Base-by-base conservation (phyloP, 305 asterid species). In the Fraxinus dipetala region DNA sequence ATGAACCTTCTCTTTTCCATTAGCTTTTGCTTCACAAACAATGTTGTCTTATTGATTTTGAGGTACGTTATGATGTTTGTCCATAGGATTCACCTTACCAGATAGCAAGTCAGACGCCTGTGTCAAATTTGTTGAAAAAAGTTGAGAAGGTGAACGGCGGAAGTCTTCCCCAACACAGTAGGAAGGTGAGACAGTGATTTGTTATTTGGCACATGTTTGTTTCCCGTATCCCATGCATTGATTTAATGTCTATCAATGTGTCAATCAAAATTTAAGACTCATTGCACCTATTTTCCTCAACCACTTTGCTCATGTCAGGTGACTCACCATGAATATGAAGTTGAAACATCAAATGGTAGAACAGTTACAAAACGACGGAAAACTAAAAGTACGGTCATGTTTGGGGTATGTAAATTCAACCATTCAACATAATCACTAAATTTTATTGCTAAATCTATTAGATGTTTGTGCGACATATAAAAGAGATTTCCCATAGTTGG, bases 321-420 rank as follows among this genome's bases (percentile, higher is more conserved):
- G 83, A 94, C 97, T 73, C 98, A 84, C 88, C 97, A 83, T 75
- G 99, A 94, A 89, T 96, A 94, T 86, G 97, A 96, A 88, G 93
- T 96, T 78, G 98, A 96, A 91, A 96, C 98, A 72, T 89, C 94
- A 81, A 90, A 92, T 88, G 97, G 98, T 76, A 88, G 96, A 91
- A 93, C 94, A 82, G 91, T 95, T 80, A 96, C 98, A 30, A 96
- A 94, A 89, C 89, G 96, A 69, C 90, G 92, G 79, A 94, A 90
- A 86, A 94, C 98, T 72, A 93, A 87, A 86, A 94, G 97, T 48
- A 94, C 99, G 59, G 97, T 94, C 88, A 90, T 94, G 99, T 93
- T 94, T 87, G 97, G 87, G 97, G 99, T 93, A 76, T 84, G 94
- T 85, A 84, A 20, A 74, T 75, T 78, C 78, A 78, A 81, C 81